Evolutionary conservation across 1,284 basidiomycete species (phyloP).

Genomic region (Cryptococcus floricola): DNA sequence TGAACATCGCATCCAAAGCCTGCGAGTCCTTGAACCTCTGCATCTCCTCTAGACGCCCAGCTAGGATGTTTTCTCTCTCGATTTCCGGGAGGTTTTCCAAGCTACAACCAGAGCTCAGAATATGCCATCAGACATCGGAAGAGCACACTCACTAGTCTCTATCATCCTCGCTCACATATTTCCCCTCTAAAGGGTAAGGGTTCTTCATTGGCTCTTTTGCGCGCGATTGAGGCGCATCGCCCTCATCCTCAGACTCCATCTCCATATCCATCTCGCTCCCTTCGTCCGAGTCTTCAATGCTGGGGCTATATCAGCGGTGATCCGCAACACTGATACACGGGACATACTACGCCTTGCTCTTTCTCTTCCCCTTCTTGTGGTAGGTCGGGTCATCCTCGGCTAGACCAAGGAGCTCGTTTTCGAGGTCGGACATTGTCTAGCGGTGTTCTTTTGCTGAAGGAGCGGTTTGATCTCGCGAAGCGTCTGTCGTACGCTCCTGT

Average conservation of each 20-base stretch:
- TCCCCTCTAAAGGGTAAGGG: conserved; percentile 84
- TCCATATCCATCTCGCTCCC: conserved; percentile 42
- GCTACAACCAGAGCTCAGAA: conserved; percentile 49
- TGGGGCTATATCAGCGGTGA: conserved; percentile 11
- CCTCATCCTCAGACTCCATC: conserved; percentile 31
- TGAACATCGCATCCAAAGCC: conserved; percentile 70
- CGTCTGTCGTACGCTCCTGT: too few species aligned
- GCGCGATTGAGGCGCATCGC: conserved; percentile 6
- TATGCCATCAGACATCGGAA: not conserved
- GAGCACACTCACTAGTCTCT: conserved; percentile 62
- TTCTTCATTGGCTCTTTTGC: conserved; percentile 47
- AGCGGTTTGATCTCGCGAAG: too few species aligned
- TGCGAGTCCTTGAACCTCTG: conserved; percentile 69
- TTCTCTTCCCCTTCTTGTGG: conserved; percentile 31
- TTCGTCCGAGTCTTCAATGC: conserved; percentile 19
- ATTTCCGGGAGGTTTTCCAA: conserved; percentile 76
- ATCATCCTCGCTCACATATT: conserved; percentile 79
- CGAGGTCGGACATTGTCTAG: conserved; percentile 42
- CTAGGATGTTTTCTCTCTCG: conserved; percentile 79
- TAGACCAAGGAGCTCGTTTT: conserved; percentile 49
- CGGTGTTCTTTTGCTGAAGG: too few species aligned
- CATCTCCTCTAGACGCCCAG: conserved; percentile 73
- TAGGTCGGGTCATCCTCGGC: conserved; percentile 45
- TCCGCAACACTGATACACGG: conserved; percentile 27
- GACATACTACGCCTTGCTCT: conserved; percentile 36